Evolutionary conservation across 2,329 filamentous ascomycete genomes (phyloP).

Genomic region (Hirsutella thompsonii): DNA sequence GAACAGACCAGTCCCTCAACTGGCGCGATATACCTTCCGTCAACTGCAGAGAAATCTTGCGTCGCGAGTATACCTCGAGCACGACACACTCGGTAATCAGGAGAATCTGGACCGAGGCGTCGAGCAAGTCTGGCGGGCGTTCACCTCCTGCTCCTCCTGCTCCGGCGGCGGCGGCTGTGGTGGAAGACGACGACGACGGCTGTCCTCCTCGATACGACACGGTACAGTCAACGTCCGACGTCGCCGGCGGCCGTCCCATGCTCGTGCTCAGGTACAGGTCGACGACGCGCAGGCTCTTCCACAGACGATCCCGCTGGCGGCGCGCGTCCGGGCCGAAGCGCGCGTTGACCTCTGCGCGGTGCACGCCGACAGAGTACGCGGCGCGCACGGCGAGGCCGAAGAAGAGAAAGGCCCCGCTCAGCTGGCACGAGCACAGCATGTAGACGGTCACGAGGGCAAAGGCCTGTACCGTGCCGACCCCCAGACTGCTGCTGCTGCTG

Average conservation of each 20-base stretch:
- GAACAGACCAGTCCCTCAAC: slow-evolving; percentile 35
- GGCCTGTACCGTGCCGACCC: slow-evolving; percentile 34
- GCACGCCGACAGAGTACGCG: slow-evolving; percentile 38
- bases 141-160: slow-evolving; percentile 21
- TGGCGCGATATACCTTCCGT: slow-evolving; percentile 41
- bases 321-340: slow-evolving; percentile 32
- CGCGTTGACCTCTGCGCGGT: slow-evolving; percentile 39
- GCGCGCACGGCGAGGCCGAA: slow-evolving; percentile 40
- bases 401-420: slow-evolving; percentile 40
- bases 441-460: slow-evolving; percentile 38
- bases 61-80: slow-evolving; percentile 36
- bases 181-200: too few relatives aligned
- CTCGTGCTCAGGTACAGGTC: slow-evolving; percentile 40
- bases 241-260: slow-evolving; percentile 40
- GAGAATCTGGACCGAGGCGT: slow-evolving; percentile 39
- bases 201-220: slow-evolving; percentile 31
- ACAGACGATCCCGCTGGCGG: slow-evolving; percentile 33
- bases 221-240: slow-evolving; percentile 40
- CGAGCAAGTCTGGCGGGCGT: slow-evolving; percentile 28
- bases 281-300: slow-evolving; percentile 39
- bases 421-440: slow-evolving; percentile 41
- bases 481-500: slow-evolving; percentile 32
- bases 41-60: slow-evolving; percentile 37
- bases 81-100: slow-evolving; percentile 37
- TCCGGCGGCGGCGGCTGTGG: slow-evolving; percentile 16